Evolutionary conservation across 129 eudicot species (phyloP).

Genomic region (Tagetes patula): DNA sequence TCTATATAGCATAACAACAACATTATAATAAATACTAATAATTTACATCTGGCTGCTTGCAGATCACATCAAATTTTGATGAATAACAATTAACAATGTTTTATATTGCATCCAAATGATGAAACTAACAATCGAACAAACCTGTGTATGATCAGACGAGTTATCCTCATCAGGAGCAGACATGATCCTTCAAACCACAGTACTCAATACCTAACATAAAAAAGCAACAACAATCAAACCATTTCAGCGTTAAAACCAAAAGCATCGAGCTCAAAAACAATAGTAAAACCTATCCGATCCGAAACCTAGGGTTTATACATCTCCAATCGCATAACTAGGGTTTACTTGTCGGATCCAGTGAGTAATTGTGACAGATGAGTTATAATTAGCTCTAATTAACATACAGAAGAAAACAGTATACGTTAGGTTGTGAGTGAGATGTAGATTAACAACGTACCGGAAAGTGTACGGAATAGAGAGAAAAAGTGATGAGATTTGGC

Average conservation of each 20-base stretch:
- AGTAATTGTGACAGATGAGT: neutral
- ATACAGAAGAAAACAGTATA: neutral
- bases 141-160: constrained; percentile 45
- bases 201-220: constrained; percentile 18
- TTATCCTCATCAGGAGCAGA: constrained; percentile 43
- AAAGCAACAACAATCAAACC: neutral
- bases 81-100: neutral
- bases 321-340: neutral
- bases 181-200: constrained; percentile 31
- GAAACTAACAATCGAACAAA: constrained; percentile 19
- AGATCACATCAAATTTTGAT: neutral
- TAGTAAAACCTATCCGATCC: constrained; percentile 6
- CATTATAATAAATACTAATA: neutral
- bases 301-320: constrained; percentile 21
- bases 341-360: constrained; percentile 2
- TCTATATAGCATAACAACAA: neutral
- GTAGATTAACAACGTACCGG: constrained; percentile 1
- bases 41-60: neutral
- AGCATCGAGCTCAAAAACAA: neutral
- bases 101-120: constrained; percentile 8
- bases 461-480: neutral
- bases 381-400: constrained; percentile 1
- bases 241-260: constrained; percentile 5
- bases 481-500: constrained; percentile 3
- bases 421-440: neutral